Evolutionary conservation across 805 yeast genomes (phyloP).

Genomic region (Yamadazyma akitaensis): DNA sequence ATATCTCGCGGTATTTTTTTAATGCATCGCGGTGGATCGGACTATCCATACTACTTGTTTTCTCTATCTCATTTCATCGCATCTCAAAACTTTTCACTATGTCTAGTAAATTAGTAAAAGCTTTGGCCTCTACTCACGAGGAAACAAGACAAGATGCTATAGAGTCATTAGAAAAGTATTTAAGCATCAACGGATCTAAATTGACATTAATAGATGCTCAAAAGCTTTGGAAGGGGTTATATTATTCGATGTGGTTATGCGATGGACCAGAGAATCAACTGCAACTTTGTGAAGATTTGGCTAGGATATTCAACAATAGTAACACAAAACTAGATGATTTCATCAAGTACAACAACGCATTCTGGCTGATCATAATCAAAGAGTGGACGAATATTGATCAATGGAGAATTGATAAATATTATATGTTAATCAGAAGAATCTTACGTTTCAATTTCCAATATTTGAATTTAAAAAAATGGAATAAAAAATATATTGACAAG

Average conservation of each 20-base stretch:
- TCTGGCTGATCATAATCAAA: conserved; percentile 72
- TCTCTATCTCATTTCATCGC: background rate
- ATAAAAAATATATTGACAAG: conserved; percentile 38
- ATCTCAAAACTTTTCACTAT: conserved; percentile 7
- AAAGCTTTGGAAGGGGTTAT: conserved; percentile 95
- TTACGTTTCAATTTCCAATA: conserved; percentile 61
- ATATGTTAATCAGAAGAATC: conserved; percentile 75
- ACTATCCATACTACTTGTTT: too few species aligned
- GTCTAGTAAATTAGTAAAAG: conserved; percentile 60
- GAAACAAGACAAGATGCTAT: conserved; percentile 57
- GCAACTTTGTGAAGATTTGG: conserved; percentile 70
- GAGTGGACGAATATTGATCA: conserved; percentile 88
- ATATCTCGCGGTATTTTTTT: background rate
- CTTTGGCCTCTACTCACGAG: conserved; percentile 79
- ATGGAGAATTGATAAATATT: conserved; percentile 83
- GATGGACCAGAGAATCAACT: conserved; percentile 94
- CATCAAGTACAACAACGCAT: conserved; percentile 58
- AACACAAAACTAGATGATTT: conserved; percentile 26
- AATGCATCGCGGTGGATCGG: background rate
- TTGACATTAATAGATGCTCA: conserved; percentile 56
- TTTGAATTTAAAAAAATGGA: conserved; percentile 55
- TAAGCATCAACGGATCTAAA: conserved; percentile 35
- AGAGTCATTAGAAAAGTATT: conserved; percentile 11
- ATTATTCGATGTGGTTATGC: conserved; percentile 93
- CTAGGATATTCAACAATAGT: conserved; percentile 47